phyloP scores from a whole-genome alignment of 1,284 basidiomycete genomes.

The Macrocystidia cucumis region DNA sequence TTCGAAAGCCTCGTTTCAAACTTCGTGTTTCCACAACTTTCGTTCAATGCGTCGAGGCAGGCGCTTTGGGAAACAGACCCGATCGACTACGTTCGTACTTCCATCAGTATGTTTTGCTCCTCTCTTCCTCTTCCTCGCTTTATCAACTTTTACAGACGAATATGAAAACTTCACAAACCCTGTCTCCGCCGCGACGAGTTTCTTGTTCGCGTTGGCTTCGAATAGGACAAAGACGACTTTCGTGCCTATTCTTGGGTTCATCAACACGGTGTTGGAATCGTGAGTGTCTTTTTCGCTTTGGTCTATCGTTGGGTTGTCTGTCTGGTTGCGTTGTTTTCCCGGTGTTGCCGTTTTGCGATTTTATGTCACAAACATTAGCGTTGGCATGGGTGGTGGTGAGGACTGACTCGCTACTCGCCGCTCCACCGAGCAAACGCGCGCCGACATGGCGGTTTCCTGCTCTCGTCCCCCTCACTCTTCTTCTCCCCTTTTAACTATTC shows the following conservation, averaged over 20 bases:
- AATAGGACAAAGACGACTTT: constrained; percentile 75
- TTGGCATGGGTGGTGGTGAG: too few species aligned
- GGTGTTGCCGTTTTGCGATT: too few species aligned
- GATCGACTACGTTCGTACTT: constrained; percentile 68
- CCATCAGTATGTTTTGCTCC: constrained; percentile 46
- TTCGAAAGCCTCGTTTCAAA: constrained; percentile 64
- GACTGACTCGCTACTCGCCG: too few species aligned
- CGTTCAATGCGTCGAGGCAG: constrained; percentile 61
- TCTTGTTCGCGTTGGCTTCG: constrained; percentile 69
- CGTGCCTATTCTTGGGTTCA: constrained; percentile 69
- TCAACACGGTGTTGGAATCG: constrained; percentile 64
- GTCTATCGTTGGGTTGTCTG: not conserved
- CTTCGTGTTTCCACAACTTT: constrained; percentile 83
- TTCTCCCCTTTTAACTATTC: not conserved
- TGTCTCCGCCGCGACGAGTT: constrained; percentile 68
- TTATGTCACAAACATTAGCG: too few species aligned
- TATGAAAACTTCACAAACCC: constrained; percentile 73
- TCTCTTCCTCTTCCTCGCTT: constrained; percentile 1
- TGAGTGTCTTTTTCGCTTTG: constrained; percentile 26
- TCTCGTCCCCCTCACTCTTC: not conserved
- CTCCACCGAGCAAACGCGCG: too few species aligned
- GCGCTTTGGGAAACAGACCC: constrained; percentile 74
- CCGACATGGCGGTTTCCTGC: not conserved
- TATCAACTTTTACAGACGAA: constrained; percentile 45
- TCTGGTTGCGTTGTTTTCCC: too few species aligned